A percentile compares a stretch with the other conserved stretches of the same genome.
phyloP scores from a whole-genome alignment of 805 yeast species.

The Candida maltosa region DNA sequence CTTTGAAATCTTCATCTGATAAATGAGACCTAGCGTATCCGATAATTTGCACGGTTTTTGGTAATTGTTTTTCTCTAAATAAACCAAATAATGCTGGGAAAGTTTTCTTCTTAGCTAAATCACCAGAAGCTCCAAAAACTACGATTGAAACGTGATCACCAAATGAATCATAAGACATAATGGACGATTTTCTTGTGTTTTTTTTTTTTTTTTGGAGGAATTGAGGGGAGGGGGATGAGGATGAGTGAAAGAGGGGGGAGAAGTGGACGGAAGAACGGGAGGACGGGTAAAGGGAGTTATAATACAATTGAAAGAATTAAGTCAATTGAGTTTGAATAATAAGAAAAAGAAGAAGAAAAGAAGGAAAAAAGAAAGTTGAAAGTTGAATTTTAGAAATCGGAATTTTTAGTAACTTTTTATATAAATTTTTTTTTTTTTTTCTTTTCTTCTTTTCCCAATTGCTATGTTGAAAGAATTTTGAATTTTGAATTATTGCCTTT shows the following conservation, averaged over 20 bases:
- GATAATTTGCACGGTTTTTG: constrained; percentile 65
- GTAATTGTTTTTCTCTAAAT: constrained; percentile 63
- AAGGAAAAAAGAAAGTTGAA: background rate
- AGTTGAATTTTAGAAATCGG: too few species aligned
- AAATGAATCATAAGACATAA: constrained; percentile 41
- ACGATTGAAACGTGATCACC: constrained; percentile 68
- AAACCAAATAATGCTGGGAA: constrained; percentile 84
- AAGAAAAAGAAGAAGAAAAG: background rate
- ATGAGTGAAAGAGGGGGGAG: background rate
- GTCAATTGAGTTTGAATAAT: background rate
- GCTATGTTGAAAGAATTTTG: too few species aligned
- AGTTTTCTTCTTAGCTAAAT: constrained; percentile 87
- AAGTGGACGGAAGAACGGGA: background rate
- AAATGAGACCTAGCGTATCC: constrained; percentile 91
- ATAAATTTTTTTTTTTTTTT: too few species aligned
- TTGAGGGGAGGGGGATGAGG: background rate
- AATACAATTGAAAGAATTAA: background rate
- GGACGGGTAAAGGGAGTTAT: background rate
- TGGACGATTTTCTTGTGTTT: background rate
- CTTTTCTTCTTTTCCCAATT: too few species aligned
- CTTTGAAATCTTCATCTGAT: constrained; percentile 61
- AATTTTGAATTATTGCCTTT: too few species aligned
- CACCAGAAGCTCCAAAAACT: constrained; percentile 95
- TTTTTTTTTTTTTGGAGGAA: background rate
- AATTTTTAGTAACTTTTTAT: too few species aligned